These are phyloP conservation scores for Fraxinus americana DNA, from an alignment of 257 asterid species.

Conservation along the genomic window DNA sequence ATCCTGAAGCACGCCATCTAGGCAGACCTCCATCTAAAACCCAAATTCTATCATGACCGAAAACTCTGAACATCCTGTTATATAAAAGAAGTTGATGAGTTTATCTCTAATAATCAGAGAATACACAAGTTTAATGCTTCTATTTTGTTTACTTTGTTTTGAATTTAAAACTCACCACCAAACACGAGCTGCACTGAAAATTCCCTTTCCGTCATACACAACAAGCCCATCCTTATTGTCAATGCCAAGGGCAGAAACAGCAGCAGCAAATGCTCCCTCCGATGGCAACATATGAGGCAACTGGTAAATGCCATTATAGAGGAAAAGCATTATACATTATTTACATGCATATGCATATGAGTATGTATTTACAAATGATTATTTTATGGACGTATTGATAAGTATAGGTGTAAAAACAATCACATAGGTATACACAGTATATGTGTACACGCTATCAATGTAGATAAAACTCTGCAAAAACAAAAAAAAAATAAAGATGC, in stretches of 20 bases:
- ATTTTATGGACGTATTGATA: neutral
- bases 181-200: conserved; percentile 98
- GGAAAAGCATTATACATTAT: conserved; percentile 2
- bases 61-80: conserved; percentile 96
- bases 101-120: neutral
- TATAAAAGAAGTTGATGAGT: conserved; percentile 22
- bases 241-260: conserved; percentile 94
- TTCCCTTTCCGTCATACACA: conserved; percentile 98
- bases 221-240: conserved; percentile 86
- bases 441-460: neutral
- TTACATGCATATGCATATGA: conserved; percentile 14
- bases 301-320: conserved; percentile 44
- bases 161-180: conserved; percentile 77
- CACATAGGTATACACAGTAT: neutral
- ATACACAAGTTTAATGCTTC: neutral
- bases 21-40: conserved; percentile 97
- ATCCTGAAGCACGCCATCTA: conserved; percentile 92
- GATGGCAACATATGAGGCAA: conserved; percentile 99
- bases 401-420: conserved; percentile 10
- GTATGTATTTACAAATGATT: neutral
- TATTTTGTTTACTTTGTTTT: conserved; percentile 13
- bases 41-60: conserved; percentile 91
- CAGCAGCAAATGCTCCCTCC: conserved; percentile 98
- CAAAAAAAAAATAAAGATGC: neutral
- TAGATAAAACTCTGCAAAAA: neutral